Conservation (phyloP, 2,329 filamentous ascomycete species). For the Microsporum ferrugineum region DNA sequence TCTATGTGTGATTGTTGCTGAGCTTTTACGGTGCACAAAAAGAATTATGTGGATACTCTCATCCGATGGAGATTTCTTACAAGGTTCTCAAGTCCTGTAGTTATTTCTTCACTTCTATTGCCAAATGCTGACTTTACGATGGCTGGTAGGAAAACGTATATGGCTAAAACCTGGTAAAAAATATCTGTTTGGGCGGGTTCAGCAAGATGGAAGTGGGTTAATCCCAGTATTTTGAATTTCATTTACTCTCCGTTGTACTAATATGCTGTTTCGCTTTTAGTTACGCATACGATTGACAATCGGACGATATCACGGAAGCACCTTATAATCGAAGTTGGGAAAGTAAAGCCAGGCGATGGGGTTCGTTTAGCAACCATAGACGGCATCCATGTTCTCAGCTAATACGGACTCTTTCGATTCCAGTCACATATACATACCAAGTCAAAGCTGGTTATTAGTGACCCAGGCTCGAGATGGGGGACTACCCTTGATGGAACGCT, state of each 20-base stretch:
- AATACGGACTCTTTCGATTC: not conserved
- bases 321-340: constrained; percentile 60
- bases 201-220: constrained; percentile 31
- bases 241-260: not conserved
- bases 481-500: constrained; percentile 64
- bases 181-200: constrained; percentile 75
- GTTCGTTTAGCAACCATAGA: constrained; percentile 35
- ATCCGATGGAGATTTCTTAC: constrained; percentile 38
- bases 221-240: not conserved
- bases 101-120: constrained; percentile 34
- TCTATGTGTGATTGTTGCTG: not conserved
- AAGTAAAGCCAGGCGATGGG: constrained; percentile 54
- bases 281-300: constrained; percentile 60
- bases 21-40: not conserved
- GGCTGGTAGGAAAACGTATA: constrained; percentile 51
- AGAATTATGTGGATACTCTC: constrained; percentile 54
- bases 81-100: constrained; percentile 27
- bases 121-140: constrained; percentile 10
- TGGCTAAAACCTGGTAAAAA: constrained; percentile 80
- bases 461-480: constrained; percentile 73
- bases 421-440: constrained; percentile 53
- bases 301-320: constrained; percentile 84
- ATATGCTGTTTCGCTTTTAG: constrained; percentile 30
- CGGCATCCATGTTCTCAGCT: constrained; percentile 11
- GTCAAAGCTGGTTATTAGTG: constrained; percentile 61